Conservation (phyloP, 2,329 filamentous ascomycete species). For the Moelleriella libera region DNA sequence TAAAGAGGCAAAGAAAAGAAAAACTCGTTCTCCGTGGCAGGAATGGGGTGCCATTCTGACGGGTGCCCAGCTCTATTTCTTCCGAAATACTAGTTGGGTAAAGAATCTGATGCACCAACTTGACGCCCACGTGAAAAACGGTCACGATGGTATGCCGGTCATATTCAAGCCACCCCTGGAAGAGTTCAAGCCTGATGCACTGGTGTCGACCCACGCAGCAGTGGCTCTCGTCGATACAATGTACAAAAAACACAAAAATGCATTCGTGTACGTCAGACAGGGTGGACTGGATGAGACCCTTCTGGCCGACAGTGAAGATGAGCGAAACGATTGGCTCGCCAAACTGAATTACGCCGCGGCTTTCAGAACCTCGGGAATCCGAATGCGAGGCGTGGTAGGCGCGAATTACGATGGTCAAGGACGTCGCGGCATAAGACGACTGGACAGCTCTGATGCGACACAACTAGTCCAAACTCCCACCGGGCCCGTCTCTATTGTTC, state of each 20-base stretch:
- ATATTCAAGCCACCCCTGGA: constrained; percentile 83
- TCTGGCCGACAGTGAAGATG: constrained; percentile 75
- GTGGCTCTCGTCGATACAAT: constrained; percentile 75
- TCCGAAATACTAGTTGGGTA: constrained; percentile 84
- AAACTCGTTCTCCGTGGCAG: constrained; percentile 90
- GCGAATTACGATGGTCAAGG: constrained; percentile 75
- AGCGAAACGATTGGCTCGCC: constrained; percentile 93
- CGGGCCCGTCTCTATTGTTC: constrained; percentile 60
- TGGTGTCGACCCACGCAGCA: constrained; percentile 87
- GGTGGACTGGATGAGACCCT: constrained; percentile 82
- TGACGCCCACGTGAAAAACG: constrained; percentile 66
- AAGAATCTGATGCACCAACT: constrained; percentile 84
- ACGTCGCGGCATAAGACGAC: constrained; percentile 54
- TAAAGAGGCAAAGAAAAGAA: constrained; percentile 87
- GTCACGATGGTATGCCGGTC: constrained; percentile 60
- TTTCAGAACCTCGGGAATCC: constrained; percentile 80
- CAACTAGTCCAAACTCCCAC: constrained; percentile 54
- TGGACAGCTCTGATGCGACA: constrained; percentile 48
- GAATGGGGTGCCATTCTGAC: constrained; percentile 97
- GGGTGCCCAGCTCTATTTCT: constrained; percentile 94
- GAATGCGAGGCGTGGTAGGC: constrained; percentile 77
- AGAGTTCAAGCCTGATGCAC: constrained; percentile 83
- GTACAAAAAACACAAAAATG: constrained; percentile 93
- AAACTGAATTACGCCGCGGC: constrained; percentile 94
- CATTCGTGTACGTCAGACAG: constrained; percentile 80